phyloP scores from a whole-genome alignment of 2,329 filamentous ascomycete genomes.

The Sclerotinia trifoliorum region DNA sequence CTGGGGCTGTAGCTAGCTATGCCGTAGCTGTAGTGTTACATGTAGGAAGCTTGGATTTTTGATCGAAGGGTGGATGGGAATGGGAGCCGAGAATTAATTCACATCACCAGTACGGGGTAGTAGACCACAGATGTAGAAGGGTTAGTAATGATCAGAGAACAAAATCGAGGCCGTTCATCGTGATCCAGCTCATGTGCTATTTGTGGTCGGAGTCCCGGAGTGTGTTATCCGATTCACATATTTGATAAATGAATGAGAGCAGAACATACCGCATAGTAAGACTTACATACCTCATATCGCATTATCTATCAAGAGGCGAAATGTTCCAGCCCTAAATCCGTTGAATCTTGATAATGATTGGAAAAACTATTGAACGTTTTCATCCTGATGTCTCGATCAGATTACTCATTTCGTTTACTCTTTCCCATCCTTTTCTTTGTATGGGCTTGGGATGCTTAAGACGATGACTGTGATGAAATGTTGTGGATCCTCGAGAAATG shows the following conservation, averaged over 20 bases:
- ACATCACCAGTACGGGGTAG: not conserved
- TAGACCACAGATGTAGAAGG: not conserved
- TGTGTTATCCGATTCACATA: not conserved
- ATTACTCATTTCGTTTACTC: conserved; percentile 2
- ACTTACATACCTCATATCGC: too few relatives aligned
- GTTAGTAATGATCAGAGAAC: not conserved
- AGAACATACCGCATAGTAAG: too few relatives aligned
- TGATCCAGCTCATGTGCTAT: not conserved
- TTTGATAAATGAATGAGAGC: not conserved
- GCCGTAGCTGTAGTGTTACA: not conserved
- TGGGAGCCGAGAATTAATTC: conserved; percentile 4
- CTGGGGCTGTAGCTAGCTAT: too few relatives aligned
- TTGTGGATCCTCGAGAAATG: not conserved
- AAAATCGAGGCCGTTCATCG: not conserved
- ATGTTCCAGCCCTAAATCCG: not conserved
- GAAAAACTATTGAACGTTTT: not conserved
- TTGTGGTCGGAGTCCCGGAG: not conserved
- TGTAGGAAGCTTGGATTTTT: not conserved
- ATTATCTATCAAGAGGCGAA: not conserved
- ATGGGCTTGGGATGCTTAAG: not conserved
- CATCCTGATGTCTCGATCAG: not conserved
- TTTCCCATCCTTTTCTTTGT: conserved; percentile 10
- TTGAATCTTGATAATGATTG: not conserved
- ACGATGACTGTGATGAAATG: conserved; percentile 8
- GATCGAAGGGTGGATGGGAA: not conserved